These are phyloP conservation scores for Vishniacozyma victoriae DNA, from an alignment of 768 basidiomycete species.

Conservation along the genomic window DNA sequence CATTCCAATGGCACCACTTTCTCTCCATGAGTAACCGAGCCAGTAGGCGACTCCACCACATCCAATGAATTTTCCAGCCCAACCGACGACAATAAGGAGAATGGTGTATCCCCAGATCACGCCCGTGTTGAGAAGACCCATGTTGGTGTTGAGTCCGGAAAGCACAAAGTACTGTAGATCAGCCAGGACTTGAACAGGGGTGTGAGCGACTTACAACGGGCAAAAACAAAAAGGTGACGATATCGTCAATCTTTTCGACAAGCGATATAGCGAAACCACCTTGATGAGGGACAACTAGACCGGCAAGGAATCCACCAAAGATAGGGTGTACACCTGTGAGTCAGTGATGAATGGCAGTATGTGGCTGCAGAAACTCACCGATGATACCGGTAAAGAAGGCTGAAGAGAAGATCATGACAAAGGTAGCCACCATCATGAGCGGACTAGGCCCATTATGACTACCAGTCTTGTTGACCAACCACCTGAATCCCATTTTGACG, in stretches of 20 bases:
- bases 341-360: neutral
- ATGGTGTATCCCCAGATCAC: conserved; percentile 76
- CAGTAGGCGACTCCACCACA: conserved; percentile 59
- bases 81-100: conserved; percentile 67
- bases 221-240: conserved; percentile 68
- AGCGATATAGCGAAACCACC: conserved; percentile 73
- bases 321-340: conserved; percentile 35
- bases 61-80: conserved; percentile 70
- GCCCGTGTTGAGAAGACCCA: conserved; percentile 69
- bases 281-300: conserved; percentile 74
- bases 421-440: conserved; percentile 69
- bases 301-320: conserved; percentile 80
- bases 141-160: conserved; percentile 74
- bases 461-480: conserved; percentile 63
- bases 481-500: conserved; percentile 59
- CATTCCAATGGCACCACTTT: conserved; percentile 73
- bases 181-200: neutral
- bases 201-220: conserved; percentile 60
- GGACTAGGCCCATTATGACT: conserved; percentile 70
- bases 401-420: conserved; percentile 66
- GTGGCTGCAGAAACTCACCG: conserved; percentile 44
- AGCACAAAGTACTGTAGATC: conserved; percentile 73
- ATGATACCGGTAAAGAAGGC: conserved; percentile 85
- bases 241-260: conserved; percentile 80
- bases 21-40: conserved; percentile 66